These are phyloP conservation scores for Taiozyma sp. DNA, from an alignment of 1,139 yeast species.

Conservation along the genomic window DNA sequence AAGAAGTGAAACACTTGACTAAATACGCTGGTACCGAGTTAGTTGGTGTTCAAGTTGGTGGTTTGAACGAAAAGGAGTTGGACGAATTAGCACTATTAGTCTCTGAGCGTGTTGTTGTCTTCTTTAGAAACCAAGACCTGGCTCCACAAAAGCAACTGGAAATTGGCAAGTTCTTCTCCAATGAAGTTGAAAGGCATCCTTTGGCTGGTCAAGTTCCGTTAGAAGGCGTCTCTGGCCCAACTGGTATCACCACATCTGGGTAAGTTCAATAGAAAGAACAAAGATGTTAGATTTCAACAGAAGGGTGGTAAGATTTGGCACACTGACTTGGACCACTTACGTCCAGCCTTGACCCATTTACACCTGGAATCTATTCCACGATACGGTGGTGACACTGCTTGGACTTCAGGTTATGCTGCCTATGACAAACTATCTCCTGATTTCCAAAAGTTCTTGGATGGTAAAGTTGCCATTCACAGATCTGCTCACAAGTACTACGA, in stretches of 20 bases:
- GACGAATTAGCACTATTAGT: conserved; percentile 49
- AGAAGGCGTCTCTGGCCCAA: neutral
- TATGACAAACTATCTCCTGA: conserved; percentile 36
- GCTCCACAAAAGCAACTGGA: conserved; percentile 40
- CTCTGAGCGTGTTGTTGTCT: conserved; percentile 49
- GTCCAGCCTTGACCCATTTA: conserved; percentile 35
- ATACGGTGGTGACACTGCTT: conserved; percentile 28
- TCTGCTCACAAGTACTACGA: neutral
- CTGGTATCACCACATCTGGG: neutral
- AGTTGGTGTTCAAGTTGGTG: conserved; percentile 46
- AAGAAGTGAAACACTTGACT: conserved; percentile 41
- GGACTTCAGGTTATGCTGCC: neutral
- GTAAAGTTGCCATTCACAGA: neutral
- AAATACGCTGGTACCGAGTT: conserved; percentile 53
- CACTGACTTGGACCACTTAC: conserved; percentile 40
- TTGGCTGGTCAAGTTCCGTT: conserved; percentile 31
- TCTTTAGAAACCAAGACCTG: conserved; percentile 43
- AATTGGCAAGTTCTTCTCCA: conserved; percentile 33
- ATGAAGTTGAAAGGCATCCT: conserved; percentile 42
- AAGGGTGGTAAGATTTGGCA: conserved; percentile 32
- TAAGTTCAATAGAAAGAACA: conserved; percentile 26
- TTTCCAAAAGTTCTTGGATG: conserved; percentile 1
- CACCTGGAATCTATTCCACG: conserved; percentile 39
- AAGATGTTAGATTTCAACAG: conserved; percentile 5
- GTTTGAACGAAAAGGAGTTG: conserved; percentile 44